These are phyloP conservation scores for Musa balbisiana DNA, from an alignment of 202 grass and related monocot species.

Conservation along the genomic window DNA sequence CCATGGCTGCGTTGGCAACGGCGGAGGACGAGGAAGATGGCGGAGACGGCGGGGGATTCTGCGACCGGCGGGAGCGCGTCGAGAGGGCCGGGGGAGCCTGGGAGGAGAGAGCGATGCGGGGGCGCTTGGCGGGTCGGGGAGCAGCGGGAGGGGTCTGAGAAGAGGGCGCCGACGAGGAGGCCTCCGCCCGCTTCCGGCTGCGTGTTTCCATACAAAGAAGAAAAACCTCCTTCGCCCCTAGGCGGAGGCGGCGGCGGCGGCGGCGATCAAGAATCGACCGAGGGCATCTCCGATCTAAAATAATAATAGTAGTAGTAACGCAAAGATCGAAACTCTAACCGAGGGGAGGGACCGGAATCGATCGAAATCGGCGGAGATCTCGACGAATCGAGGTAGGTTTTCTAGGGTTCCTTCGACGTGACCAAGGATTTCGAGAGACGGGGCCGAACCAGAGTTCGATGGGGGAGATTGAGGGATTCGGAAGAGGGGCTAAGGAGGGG, in stretches of 20 bases:
- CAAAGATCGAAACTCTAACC: neutral
- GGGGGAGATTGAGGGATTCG: neutral
- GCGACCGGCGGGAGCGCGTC: constrained; percentile 12
- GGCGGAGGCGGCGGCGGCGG: constrained; percentile 29
- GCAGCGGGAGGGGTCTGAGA: constrained; percentile 51
- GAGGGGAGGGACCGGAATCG: neutral
- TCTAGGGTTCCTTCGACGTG: neutral
- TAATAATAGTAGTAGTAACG: neutral
- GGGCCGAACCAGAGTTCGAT: neutral
- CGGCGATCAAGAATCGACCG: constrained; percentile 8
- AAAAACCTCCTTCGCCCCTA: constrained; percentile 34
- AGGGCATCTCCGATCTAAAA: constrained; percentile 27
- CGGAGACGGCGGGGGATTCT: constrained; percentile 7
- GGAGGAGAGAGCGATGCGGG: constrained; percentile 36
- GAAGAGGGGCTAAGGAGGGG: neutral
- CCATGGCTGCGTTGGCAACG: constrained; percentile 33
- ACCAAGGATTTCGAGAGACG: neutral
- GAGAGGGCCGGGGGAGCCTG: constrained; percentile 16
- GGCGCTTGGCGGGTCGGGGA: constrained; percentile 44
- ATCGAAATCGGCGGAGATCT: constrained; percentile 10
- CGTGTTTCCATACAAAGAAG: constrained; percentile 90
- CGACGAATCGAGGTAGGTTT: neutral
- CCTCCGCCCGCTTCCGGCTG: constrained; percentile 92
- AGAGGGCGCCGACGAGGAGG: constrained; percentile 45
- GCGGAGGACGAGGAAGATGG: constrained; percentile 3